A percentile compares a stretch with the other conserved stretches of the same genome.
Evolutionary conservation across 371 early-diverging fungal genomes (phyloP).

Genomic region (Blastocladiella emersonii): DNA sequence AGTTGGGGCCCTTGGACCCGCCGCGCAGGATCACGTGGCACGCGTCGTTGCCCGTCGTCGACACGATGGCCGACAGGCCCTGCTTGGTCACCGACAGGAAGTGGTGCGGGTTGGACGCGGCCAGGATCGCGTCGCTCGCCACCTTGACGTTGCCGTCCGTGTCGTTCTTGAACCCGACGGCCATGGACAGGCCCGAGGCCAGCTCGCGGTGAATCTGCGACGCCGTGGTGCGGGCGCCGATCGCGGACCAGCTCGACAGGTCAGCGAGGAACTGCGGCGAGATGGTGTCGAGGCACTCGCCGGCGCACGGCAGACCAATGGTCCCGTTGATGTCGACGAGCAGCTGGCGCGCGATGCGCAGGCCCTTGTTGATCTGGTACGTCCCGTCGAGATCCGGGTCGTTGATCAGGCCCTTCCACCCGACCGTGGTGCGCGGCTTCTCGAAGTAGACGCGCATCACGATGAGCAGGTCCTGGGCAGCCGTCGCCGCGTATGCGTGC

Average conservation of each 20-base stretch:
- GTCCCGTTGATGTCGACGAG: slow-evolving; percentile 50
- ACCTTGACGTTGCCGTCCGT: slow-evolving; percentile 75
- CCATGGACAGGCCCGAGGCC: slow-evolving; percentile 80
- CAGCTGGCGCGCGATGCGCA: slow-evolving; percentile 66
- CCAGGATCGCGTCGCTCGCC: slow-evolving; percentile 80
- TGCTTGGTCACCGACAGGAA: slow-evolving; percentile 89
- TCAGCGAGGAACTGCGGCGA: slow-evolving; percentile 89
- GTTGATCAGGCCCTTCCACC: slow-evolving; percentile 85
- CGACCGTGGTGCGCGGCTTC: slow-evolving; percentile 87
- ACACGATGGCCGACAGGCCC: slow-evolving; percentile 77
- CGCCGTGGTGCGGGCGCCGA: slow-evolving; percentile 89
- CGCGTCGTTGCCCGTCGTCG: slow-evolving; percentile 67
- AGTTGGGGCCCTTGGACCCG: slow-evolving; percentile 78
- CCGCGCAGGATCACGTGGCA: slow-evolving; percentile 86
- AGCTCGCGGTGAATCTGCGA: slow-evolving; percentile 87
- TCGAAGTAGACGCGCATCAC: slow-evolving; percentile 91
- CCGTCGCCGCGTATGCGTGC: slow-evolving; percentile 38
- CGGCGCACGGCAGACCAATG: slow-evolving; percentile 71
- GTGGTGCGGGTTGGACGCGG: slow-evolving; percentile 70
- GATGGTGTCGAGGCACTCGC: slow-evolving; percentile 85
- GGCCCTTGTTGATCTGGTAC: slow-evolving; percentile 81
- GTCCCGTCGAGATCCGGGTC: slow-evolving; percentile 72
- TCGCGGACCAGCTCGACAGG: slow-evolving; percentile 85
- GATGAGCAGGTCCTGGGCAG: slow-evolving; percentile 49
- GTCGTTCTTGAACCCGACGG: slow-evolving; percentile 94